Evolutionary conservation across 192 early-diverging fungal species (phyloP).

Genomic region (Funneliformis geosporum): DNA sequence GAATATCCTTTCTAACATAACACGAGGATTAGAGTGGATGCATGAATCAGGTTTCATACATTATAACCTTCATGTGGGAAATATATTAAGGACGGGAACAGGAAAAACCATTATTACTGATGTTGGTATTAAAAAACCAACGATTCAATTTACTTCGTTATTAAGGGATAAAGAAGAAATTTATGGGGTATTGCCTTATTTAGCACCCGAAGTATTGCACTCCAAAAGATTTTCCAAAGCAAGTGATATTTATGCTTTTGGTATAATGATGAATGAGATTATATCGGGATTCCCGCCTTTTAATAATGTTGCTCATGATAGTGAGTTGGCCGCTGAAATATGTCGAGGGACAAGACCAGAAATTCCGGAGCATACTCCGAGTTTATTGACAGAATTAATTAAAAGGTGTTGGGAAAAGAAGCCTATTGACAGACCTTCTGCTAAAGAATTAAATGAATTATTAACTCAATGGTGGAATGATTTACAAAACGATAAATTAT

Average conservation of each 20-base stretch:
- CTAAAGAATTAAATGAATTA: neutral
- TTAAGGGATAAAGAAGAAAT: neutral
- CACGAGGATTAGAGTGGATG: neutral
- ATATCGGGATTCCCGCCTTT: neutral
- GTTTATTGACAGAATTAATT: conserved; percentile 14
- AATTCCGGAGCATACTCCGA: neutral
- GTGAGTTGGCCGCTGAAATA: neutral
- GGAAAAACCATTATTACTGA: neutral
- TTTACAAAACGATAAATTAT: neutral
- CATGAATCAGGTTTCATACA: neutral
- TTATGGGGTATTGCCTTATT: neutral
- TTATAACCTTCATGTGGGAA: conserved; percentile 8
- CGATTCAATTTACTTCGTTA: neutral
- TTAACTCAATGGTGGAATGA: neutral
- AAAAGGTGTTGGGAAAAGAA: conserved; percentile 6
- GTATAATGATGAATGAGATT: too few relatives aligned
- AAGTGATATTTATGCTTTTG: too few relatives aligned
- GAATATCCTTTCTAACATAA: neutral
- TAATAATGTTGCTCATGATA: too few relatives aligned
- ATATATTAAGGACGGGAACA: neutral
- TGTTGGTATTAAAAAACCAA: neutral
- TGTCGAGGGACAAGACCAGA: conserved; percentile 8
- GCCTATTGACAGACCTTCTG: neutral
- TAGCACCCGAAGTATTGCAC: too few relatives aligned
- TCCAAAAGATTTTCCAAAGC: neutral